Evolutionary conservation across 768 basidiomycete species (phyloP), one percentile per base, ranked within the genome.

Genomic region (Cubamyces sp.): DNA sequence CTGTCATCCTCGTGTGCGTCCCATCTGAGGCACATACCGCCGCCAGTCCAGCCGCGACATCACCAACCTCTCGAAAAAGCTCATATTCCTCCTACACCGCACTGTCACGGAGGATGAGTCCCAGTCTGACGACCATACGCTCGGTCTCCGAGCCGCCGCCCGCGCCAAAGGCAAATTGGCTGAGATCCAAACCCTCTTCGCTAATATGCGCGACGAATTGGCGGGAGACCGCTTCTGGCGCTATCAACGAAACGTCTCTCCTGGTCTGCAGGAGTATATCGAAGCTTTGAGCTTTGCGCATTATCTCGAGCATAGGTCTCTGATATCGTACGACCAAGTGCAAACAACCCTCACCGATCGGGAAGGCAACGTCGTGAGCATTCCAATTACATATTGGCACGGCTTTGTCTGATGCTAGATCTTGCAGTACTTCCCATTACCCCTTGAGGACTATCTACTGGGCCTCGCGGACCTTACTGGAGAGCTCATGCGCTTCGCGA

Each of bases 401-500:
- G 11, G 25, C 16, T 23, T 9, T 34, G 16, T 54, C 53, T 54
- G 43, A 42, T 9, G 15, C n/a, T 12, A 18, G 9, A 26, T 51
- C 42, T 14, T 54, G 19, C 72, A 96, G 95, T 90, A 84, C 65
- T 90, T 95, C 67, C 84, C 87, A 3, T 71, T 96, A 34, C 82
- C 92, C 9, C 71, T 85, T 37, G 86, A 90, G 42, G 96, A 98
- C 71, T 98, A 97, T 71, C 78, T 98, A 15, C 84, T 98, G 3
- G 97, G 97, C 5, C 76, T 98, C 28, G 92, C 93, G 7, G 97
- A 99, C 75, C 81, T 99, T 21, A 97, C 94, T 0, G 97, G 97
- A 46, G 97, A 99, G 75, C 84, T 98, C 25, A 98, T 98, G 97
- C 84, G 96, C 37, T 90, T 89, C 65, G 94, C 94, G 12, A 96